Base-by-base conservation (phyloP, 768 basidiomycete species). In the Piloderma croceum region DNA sequence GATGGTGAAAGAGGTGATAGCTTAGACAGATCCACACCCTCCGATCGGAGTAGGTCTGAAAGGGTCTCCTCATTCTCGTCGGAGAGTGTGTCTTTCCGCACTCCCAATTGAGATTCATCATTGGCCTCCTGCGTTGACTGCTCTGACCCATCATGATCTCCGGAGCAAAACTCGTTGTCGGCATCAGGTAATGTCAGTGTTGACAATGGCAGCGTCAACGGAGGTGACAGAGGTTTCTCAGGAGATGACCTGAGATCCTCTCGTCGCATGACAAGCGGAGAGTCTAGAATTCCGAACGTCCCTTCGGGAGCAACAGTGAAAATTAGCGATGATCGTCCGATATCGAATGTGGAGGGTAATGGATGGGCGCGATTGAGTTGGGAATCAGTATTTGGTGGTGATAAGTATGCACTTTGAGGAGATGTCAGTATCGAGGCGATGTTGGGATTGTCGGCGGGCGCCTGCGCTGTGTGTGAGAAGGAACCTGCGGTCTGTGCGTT, bases 201-300 rank as follows among this genome's bases (percentile, higher is more conserved):
- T 31, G 52, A 44, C 21, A 59, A 64, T 17, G 67, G 65, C 39
- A 68, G 54, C 15, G 68, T 71, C 24, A 67, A 62, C 13, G 70
- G 70, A 38, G 70, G 71, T 15, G 70, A 68, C 43, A 63, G 56
- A 3, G 61, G 70, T 12, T 36, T 45, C 9, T 9, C 27, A 46
- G 44, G 57, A 23, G 60, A 57, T 21, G 42, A 56, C 17, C 49
- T 45, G 34, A 58, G 38, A 31, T 57, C 56, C 50, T 49, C 49
- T 43, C 60, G 57, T 22, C 55, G 57, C 52, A 64, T 55, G 37
- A 59, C 53, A 1, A 53, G 43, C 3, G 68, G 59, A 2, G 64
- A 66, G 50, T 65, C 62, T 38, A 65, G 56, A 18, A 64, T 41
- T 12, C 65, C 62, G 3, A 47, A 46, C 38, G 1, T 53, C 25